phyloP scores from a whole-genome alignment of 192 early-diverging fungal species.

The Umbelopsis sp. region DNA sequence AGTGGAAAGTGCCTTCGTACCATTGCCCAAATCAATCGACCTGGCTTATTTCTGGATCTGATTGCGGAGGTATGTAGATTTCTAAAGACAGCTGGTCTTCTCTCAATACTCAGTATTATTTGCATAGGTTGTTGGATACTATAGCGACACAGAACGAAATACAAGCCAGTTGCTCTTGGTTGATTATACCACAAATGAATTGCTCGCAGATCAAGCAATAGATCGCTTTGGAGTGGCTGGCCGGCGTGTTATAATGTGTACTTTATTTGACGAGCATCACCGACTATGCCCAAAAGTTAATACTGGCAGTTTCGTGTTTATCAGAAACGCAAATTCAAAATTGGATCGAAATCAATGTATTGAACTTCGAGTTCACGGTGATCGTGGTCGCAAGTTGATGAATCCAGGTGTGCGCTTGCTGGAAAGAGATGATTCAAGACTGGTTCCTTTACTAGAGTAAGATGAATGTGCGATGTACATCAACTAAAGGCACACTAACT shows the following conservation, averaged over 20 bases:
- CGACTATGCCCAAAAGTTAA: background rate
- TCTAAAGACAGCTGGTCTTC: background rate
- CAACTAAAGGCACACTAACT: too few relatives aligned
- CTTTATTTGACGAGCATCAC: background rate
- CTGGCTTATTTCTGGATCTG: background rate
- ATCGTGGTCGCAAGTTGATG: background rate
- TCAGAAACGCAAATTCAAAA: background rate
- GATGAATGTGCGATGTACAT: background rate
- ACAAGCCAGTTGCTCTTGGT: background rate
- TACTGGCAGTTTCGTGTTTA: background rate
- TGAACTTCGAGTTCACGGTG: background rate
- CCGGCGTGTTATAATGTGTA: background rate
- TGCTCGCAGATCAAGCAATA: background rate
- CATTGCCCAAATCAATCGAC: background rate
- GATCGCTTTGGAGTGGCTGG: background rate
- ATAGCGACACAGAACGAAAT: background rate
- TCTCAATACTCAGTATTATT: background rate
- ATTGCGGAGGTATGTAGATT: background rate
- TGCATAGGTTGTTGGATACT: background rate
- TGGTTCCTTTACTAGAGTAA: background rate
- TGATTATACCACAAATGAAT: constrained; percentile 3
- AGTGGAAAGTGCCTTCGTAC: background rate
- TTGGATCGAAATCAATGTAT: background rate
- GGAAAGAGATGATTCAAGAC: background rate
- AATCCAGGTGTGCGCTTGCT: background rate